phyloP scores from a whole-genome alignment of 495 filamentous ascomycete genomes.

The Friedmanniomyces endolithicus region DNA sequence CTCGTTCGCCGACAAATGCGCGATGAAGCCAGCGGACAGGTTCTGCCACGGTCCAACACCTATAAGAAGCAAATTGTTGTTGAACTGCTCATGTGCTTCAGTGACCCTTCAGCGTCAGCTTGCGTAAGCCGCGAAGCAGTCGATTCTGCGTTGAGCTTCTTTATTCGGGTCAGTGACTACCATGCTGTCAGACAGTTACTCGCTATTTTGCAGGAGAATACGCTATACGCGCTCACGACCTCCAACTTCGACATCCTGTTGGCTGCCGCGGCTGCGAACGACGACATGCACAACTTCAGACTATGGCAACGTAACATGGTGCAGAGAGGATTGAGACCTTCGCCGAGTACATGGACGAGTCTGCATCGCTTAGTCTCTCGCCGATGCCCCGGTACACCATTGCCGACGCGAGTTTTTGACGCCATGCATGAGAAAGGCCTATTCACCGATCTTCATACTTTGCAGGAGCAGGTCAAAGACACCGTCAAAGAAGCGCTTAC shows the following conservation, averaged over 20 bases:
- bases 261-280: neutral
- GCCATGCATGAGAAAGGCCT: slow-evolving; percentile 9
- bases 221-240: neutral
- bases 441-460: neutral
- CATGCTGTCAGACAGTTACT: neutral
- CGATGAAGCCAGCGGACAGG: neutral
- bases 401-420: neutral
- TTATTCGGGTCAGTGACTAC: neutral
- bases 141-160: slow-evolving; percentile 1
- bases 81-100: slow-evolving; percentile 2
- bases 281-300: slow-evolving; percentile 6
- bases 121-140: slow-evolving; percentile 3
- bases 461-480: neutral
- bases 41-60: neutral
- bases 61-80: neutral
- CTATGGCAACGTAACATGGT: neutral
- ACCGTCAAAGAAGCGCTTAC: neutral
- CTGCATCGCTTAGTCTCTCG: slow-evolving; percentile 2
- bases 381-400: neutral
- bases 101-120: neutral
- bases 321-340: neutral
- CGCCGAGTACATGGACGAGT: slow-evolving; percentile 4
- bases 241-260: slow-evolving; percentile 2
- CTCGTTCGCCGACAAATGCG: neutral
- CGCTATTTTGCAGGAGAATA: neutral